Evolutionary conservation across 345 rosid species (phyloP), one percentile per base, ranked within the genome.

Genomic region (Boechera retrofracta): DNA sequence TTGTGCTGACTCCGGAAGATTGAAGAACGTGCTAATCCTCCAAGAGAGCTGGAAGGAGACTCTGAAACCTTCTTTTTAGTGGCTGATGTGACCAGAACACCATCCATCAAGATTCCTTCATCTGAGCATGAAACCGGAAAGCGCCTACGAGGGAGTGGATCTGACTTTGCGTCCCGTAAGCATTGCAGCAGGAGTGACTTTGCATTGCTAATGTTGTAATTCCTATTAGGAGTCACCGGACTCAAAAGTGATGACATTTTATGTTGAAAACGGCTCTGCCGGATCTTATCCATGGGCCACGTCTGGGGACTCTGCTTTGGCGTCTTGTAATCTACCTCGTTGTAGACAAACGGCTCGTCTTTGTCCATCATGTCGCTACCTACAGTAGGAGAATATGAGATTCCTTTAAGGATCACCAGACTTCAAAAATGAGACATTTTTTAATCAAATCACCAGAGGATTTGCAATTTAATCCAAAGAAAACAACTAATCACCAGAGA

Each of bases 81-180:
- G 38, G 78, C 79, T 5, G 87, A 79, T 32, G 61, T 79, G 41
- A 88, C 80, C 9, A 84, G 78, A 79, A 87, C 77, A 38, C 84
- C 93, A 73, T 93, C 98, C 86, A 87, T 83, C 52, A 93, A 89
- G 13, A 91, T 28, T 61, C 87, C 91, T 28, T 85, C 91, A 73
- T 79, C 81, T 0, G 81, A 64, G 48, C 32, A 64, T 6, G 72
- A 38, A 57, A 36, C 68, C 18, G 44, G 61, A 10, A 77, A 48
- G 29, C 61, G 71, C 35, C 51, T 64, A 77, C 45, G 61, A 54
- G 76, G 61, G 32, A 64, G 2, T 48, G 81, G 77, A 64, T 77
- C 76, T 48, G 81, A 71, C 16, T 64, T 64, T 4, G 77, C 53
- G 36, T 71, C 72, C 6, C 61, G 54, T 45, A 76, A 76, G 55